Conservation (phyloP, 352 stramenopile genomes). For the Globisporangium nunn region DNA sequence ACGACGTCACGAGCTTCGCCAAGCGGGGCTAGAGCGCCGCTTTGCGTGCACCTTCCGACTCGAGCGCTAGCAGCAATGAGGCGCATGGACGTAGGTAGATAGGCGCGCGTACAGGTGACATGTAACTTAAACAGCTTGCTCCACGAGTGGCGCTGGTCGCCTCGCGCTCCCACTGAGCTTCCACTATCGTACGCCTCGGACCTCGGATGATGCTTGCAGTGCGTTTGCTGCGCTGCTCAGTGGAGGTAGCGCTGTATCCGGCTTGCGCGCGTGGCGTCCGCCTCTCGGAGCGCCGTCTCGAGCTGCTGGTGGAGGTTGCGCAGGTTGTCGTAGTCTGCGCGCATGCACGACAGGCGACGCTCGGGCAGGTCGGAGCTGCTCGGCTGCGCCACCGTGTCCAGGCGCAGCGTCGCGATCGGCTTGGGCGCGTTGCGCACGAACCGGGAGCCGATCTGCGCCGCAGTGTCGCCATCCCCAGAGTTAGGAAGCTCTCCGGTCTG, state of each 20-base stretch:
- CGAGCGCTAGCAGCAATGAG: not conserved
- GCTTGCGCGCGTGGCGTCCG: slow-evolving; percentile 55
- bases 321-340: slow-evolving; percentile 58
- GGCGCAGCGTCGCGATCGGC: slow-evolving; percentile 58
- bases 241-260: slow-evolving; percentile 76
- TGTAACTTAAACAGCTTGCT: not conserved
- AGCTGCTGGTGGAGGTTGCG: slow-evolving; percentile 57
- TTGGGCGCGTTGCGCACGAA: slow-evolving; percentile 54
- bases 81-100: not conserved
- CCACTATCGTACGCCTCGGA: no score
- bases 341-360: slow-evolving; percentile 34
- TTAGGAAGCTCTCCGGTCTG: no score
- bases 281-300: slow-evolving; percentile 60
- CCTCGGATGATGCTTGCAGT: no score
- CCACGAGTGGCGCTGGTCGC: no score
- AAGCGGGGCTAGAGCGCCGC: slow-evolving; percentile 23
- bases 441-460: slow-evolving; percentile 45
- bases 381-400: slow-evolving; percentile 32
- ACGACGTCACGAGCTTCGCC: slow-evolving; percentile 71
- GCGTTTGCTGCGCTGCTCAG: slow-evolving; percentile 6
- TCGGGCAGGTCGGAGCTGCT: slow-evolving; percentile 17
- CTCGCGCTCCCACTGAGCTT: no score
- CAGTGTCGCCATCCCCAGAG: no score
- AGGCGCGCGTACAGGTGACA: not conserved
- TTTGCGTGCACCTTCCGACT: no score